Percentiles rank a stretch among this genome's conserved stretches.
phyloP scores from a whole-genome alignment of 345 rosid genomes.

The Eucalyptus cloeziana region DNA sequence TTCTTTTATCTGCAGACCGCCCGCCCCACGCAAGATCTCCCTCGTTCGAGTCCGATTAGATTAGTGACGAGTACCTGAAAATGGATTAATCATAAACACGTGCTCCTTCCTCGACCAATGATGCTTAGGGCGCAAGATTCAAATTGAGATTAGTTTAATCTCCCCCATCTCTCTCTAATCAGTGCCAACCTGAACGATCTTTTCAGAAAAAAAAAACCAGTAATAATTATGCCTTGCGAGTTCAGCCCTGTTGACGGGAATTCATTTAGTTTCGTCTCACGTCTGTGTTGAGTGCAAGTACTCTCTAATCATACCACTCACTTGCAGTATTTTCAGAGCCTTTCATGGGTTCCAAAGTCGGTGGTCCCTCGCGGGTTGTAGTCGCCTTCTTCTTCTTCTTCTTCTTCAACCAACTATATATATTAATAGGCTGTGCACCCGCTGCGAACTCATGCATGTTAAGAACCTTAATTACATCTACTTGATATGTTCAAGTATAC shows the following conservation, averaged over 20 bases:
- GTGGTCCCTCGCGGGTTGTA: not conserved
- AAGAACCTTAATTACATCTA: not conserved
- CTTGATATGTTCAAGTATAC: not conserved
- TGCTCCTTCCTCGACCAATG: conserved; percentile 4
- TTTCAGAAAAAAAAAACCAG: not conserved
- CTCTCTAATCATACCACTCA: not conserved
- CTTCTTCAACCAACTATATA: not conserved
- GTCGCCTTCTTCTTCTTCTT: not conserved
- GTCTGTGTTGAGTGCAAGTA: not conserved
- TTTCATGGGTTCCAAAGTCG: not conserved
- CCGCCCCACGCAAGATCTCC: not conserved
- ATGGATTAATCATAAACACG: not conserved
- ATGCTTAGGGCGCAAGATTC: not conserved
- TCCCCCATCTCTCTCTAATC: not conserved
- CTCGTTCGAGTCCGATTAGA: not conserved
- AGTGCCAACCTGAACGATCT: not conserved
- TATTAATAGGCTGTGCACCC: not conserved
- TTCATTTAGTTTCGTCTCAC: not conserved
- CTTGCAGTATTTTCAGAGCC: not conserved
- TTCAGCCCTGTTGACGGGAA: not conserved
- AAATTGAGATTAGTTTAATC: not conserved
- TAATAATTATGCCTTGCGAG: not conserved
- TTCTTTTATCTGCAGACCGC: not conserved
- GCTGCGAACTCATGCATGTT: not conserved
- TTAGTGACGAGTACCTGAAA: not conserved